Evolutionary conservation across 2,329 filamentous ascomycete genomes (phyloP).

Genomic region (Pseudogymnoascus pannorum): DNA sequence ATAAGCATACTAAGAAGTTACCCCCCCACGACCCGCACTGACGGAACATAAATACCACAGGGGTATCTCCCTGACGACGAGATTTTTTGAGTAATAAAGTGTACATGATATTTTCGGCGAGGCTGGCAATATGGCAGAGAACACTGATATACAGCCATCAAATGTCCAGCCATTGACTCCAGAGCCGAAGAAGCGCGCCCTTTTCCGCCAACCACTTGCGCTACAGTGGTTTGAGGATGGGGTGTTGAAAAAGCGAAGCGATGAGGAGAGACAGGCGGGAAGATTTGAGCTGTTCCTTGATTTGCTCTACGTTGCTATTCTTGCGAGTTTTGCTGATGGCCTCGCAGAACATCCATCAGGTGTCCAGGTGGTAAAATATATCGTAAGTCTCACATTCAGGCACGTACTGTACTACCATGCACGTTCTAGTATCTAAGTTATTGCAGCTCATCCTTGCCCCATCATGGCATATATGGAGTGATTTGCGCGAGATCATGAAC

Average conservation of each 20-base stretch:
- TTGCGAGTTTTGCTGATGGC: slow-evolving; percentile 44
- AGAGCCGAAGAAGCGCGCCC: slow-evolving; percentile 5
- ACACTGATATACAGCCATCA: neutral
- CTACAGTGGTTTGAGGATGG: slow-evolving; percentile 16
- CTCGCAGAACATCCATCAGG: slow-evolving; percentile 40
- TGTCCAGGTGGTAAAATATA: slow-evolving; percentile 38
- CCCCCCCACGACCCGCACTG: neutral
- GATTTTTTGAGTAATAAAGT: neutral
- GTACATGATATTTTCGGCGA: neutral
- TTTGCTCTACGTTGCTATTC: slow-evolving; percentile 41
- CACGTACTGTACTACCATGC: neutral
- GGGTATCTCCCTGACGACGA: neutral
- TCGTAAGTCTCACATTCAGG: slow-evolving; percentile 19
- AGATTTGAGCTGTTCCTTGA: slow-evolving; percentile 45
- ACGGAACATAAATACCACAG: neutral
- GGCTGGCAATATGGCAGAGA: neutral
- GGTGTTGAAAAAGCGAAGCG: slow-evolving; percentile 11
- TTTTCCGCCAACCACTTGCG: slow-evolving; percentile 16
- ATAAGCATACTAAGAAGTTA: slow-evolving; percentile 3
- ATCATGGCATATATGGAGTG: slow-evolving; percentile 44
- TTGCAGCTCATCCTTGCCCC: slow-evolving; percentile 37
- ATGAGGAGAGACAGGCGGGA: slow-evolving; percentile 15
- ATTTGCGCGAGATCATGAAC: slow-evolving; percentile 45
- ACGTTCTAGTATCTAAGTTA: neutral
- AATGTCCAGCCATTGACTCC: neutral